These are phyloP conservation scores for Neonectria coccinea DNA, from an alignment of 2,329 filamentous ascomycete genomes.

Conservation along the genomic window DNA sequence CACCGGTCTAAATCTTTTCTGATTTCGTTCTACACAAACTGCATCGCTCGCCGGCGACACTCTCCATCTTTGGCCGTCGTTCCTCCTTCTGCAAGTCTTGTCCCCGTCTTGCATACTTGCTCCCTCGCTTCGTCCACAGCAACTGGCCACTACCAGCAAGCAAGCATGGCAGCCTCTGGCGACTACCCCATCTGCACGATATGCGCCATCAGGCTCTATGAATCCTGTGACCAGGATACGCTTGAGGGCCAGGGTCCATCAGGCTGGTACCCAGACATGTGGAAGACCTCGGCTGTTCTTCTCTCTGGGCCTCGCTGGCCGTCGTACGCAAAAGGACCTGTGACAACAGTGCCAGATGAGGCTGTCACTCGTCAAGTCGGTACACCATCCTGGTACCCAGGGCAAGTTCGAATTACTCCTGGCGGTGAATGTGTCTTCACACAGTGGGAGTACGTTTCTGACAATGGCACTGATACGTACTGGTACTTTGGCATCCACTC, in stretches of 20 bases:
- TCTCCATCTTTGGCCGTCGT: neutral
- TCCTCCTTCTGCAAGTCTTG: neutral
- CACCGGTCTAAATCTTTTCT: neutral
- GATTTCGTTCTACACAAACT: neutral
- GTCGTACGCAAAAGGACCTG: neutral
- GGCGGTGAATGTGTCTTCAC: neutral
- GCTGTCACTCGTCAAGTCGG: neutral
- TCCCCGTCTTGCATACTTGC: neutral
- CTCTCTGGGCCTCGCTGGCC: constrained; percentile 11
- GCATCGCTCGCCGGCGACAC: neutral
- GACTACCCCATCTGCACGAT: constrained; percentile 19
- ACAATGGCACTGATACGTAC: neutral
- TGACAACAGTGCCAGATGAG: neutral
- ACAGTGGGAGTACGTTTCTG: neutral
- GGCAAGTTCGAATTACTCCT: neutral
- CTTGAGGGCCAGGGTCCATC: too few relatives aligned
- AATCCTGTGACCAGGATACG: neutral
- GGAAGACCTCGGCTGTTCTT: constrained; percentile 8
- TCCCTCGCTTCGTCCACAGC: neutral
- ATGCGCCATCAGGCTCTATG: constrained; percentile 15
- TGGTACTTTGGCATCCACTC: constrained; percentile 15
- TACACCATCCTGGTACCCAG: neutral
- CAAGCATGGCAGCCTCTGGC: constrained; percentile 8
- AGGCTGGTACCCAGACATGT: constrained; percentile 8
- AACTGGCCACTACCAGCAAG: neutral